Percentiles rank a stretch among this genome's conserved stretches.
Evolutionary conservation across 768 basidiomycete genomes (phyloP).

Genomic region (Suillus hirtellus): DNA sequence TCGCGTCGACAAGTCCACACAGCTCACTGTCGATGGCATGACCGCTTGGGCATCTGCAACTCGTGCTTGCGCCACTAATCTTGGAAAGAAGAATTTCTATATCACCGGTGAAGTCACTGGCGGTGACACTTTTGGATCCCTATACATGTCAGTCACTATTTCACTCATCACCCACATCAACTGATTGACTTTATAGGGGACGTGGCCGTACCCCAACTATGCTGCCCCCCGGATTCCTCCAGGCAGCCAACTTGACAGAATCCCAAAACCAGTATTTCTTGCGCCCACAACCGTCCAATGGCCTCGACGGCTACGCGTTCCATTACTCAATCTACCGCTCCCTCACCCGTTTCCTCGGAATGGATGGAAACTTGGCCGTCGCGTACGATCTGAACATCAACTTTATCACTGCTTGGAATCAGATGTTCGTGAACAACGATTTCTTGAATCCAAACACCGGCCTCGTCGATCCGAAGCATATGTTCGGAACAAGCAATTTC

Average conservation of each 20-base stretch:
- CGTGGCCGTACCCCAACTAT: constrained; percentile 83
- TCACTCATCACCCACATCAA: background rate
- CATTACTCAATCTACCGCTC: constrained; percentile 94
- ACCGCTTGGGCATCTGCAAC: constrained; percentile 74
- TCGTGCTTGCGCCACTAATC: constrained; percentile 65
- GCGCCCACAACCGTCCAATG: constrained; percentile 59
- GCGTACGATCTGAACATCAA: constrained; percentile 83
- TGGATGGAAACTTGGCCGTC: constrained; percentile 93
- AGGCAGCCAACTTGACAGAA: constrained; percentile 67
- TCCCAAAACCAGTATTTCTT: constrained; percentile 75
- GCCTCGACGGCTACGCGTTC: constrained; percentile 81
- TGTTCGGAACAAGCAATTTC: constrained; percentile 93
- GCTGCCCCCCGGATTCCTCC: constrained; percentile 64
- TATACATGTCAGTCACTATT: constrained; percentile 67
- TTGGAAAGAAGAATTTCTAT: constrained; percentile 86
- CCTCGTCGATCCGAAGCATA: constrained; percentile 70
- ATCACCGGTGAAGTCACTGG: constrained; percentile 95
- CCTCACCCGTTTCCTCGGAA: constrained; percentile 84
- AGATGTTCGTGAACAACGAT: constrained; percentile 88
- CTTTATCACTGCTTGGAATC: constrained; percentile 88
- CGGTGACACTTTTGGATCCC: constrained; percentile 84
- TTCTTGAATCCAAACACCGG: constrained; percentile 73
- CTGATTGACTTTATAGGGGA: constrained; percentile 48
- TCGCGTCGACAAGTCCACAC: constrained; percentile 93
- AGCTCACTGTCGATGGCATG: constrained; percentile 82